Base-by-base conservation (phyloP, 768 basidiomycete species). In the Leucosporidium creatinivorum region DNA sequence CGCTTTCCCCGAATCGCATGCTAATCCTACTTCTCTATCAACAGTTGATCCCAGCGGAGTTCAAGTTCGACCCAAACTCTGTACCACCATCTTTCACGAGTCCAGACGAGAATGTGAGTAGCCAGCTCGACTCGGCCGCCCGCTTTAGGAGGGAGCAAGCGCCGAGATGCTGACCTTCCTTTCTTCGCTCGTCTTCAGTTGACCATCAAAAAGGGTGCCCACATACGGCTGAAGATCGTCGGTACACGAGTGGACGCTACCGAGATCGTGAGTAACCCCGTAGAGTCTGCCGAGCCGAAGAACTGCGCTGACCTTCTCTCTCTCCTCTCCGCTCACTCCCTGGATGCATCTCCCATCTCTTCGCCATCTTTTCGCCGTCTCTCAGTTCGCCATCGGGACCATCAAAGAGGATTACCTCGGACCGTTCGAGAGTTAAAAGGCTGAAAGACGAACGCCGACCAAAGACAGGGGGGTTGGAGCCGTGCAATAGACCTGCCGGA, bases 161-260 rank as follows among this genome's bases (percentile, higher is more conserved):
- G 25, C 23, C 23, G 50, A 23, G 21, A 26, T 28, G 6, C 26
- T 26, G 25, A 47, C 17, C 7, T 30, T 33, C 57, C 21, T 2
- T 26, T 58, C 12, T 36, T 10, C 21, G 18, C 23, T 47, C 10
- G 19, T n/a, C n/a, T n/a, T n/a, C 64, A 64, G 68, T 55, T 62
- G 26, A 62, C 57, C 30, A 93, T 97, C 69, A 90, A 93, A 78
- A 93, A 93, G 79, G 91, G 92, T 72, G 91, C 91, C 0, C 85
- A 87, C 61, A 86, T 98, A 58, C 86, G 96, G 49, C 83, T 97
- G 78, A 94, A 97, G 80, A 91, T 99, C 54, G 93, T 99, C n/a
- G 96, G 96, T 39, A 96, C 93, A 28, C 86, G 93, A 76, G 91
- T 97, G 5, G 96, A 99, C 76, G 93, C 93, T 44, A 97, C 93